A percentile compares a stretch with the other conserved stretches of the same genome.
These are phyloP conservation scores for Periglandula ipomoeae DNA, from an alignment of 2,329 filamentous ascomycete species.

Conservation along the genomic window DNA sequence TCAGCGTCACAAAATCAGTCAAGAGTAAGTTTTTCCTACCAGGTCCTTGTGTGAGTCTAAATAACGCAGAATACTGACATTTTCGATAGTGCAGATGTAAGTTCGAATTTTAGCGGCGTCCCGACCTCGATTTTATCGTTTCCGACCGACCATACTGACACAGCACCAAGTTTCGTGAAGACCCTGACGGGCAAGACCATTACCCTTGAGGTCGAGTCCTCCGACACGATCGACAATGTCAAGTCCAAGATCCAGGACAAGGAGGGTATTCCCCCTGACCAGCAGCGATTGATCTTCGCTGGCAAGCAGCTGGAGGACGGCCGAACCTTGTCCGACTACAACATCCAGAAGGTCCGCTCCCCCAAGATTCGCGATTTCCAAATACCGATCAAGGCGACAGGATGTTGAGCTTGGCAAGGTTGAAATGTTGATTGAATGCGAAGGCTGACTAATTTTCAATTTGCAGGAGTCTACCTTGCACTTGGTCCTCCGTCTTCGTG, in stretches of 20 bases:
- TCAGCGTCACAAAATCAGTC: constrained; percentile 41
- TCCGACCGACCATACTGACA: constrained; percentile 19
- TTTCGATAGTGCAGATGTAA: constrained; percentile 78
- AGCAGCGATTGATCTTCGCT: constrained; percentile 97
- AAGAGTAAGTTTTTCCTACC: constrained; percentile 44
- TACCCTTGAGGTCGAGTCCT: constrained; percentile 98
- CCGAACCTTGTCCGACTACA: constrained; percentile 94
- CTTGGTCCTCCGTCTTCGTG: constrained; percentile 96
- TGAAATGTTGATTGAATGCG: not conserved
- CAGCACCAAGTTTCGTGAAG: constrained; percentile 82
- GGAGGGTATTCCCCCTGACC: constrained; percentile 96
- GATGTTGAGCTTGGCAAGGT: not conserved
- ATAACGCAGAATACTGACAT: constrained; percentile 35
- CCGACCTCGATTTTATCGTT: not conserved
- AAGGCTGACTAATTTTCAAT: constrained; percentile 4
- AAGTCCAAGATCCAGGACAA: constrained; percentile 99
- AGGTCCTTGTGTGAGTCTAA: not conserved
- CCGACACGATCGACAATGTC: constrained; percentile 99
- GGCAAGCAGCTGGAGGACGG: constrained; percentile 99
- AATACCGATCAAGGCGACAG: not conserved
- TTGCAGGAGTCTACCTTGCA: constrained; percentile 90
- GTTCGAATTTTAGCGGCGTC: constrained; percentile 24
- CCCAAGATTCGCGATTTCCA: not conserved
- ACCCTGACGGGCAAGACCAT: constrained; percentile 99
- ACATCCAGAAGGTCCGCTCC: constrained; percentile 87